Percentiles rank a stretch among this genome's conserved stretches.
phyloP scores from a whole-genome alignment of 805 yeast species.

The Metschnikowia kunwiensis region DNA sequence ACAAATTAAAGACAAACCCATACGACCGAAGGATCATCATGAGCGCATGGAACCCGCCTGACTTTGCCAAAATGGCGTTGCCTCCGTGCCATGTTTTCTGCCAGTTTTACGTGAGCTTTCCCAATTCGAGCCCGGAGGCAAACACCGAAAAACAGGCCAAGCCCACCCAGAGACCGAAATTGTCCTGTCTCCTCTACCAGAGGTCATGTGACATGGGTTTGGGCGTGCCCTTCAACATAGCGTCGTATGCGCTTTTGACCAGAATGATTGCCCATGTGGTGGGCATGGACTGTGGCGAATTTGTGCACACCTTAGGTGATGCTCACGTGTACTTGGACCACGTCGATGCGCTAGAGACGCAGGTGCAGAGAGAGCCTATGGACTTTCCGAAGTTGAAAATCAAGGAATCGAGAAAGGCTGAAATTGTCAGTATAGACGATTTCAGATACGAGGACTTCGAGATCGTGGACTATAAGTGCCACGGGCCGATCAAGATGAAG shows the following conservation, averaged over 20 bases:
- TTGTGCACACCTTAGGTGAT: constrained; percentile 94
- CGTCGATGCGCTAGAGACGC: constrained; percentile 83
- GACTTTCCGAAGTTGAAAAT: constrained; percentile 77
- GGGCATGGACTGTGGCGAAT: constrained; percentile 92
- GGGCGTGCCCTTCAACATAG: constrained; percentile 98
- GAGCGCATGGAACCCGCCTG: constrained; percentile 99
- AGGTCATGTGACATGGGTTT: constrained; percentile 99
- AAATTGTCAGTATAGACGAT: constrained; percentile 72
- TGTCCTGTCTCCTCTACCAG: constrained; percentile 89
- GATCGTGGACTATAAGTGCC: constrained; percentile 75
- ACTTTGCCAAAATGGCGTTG: constrained; percentile 87
- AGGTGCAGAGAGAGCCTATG: constrained; percentile 70
- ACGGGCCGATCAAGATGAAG: constrained; percentile 84
- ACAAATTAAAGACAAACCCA: constrained; percentile 81
- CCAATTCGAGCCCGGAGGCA: constrained; percentile 35
- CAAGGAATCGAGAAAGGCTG: constrained; percentile 46
- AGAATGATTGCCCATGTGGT: constrained; percentile 95
- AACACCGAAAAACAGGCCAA: constrained; percentile 15
- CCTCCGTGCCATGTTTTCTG: constrained; percentile 98
- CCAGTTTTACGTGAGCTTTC: constrained; percentile 90
- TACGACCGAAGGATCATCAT: constrained; percentile 90
- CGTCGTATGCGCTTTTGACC: constrained; percentile 90
- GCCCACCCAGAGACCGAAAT: constrained; percentile 48
- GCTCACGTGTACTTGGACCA: constrained; percentile 94
- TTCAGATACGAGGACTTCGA: constrained; percentile 87